Conservation (phyloP, 164 flowering plant genomes). For the Tetrastigma voinierianum region DNA sequence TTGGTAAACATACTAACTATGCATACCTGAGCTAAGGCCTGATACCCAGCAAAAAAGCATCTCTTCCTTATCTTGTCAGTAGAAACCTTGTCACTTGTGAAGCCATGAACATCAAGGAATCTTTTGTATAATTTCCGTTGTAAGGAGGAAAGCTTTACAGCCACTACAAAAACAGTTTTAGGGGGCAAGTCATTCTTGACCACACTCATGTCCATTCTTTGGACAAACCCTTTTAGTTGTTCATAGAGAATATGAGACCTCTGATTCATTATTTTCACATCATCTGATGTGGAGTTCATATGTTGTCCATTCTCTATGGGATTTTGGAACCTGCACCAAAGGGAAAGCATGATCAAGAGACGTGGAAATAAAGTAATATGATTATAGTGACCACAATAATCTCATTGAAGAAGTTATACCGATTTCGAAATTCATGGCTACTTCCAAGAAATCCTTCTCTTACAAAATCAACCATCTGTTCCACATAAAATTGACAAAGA, state of each 20-base stretch:
- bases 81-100: constrained; percentile 54
- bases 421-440: constrained; percentile 93
- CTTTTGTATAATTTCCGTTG: constrained; percentile 83
- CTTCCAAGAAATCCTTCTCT: constrained; percentile 99
- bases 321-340: constrained; percentile 81
- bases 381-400: not conserved
- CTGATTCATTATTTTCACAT: constrained; percentile 96
- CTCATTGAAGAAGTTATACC: constrained; percentile 43
- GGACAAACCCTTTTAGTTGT: constrained; percentile 96
- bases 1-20: not conserved
- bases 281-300: constrained; percentile 80
- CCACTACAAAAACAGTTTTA: constrained; percentile 88
- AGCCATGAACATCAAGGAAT: constrained; percentile 89
- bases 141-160: constrained; percentile 87
- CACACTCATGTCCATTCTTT: constrained; percentile 94
- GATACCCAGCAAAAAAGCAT: constrained; percentile 89
- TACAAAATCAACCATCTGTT: constrained; percentile 99
- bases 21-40: constrained; percentile 90
- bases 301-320: constrained; percentile 98
- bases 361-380: not conserved
- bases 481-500: constrained; percentile 13
- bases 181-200: constrained; percentile 95
- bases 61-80: constrained; percentile 61
- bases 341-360: constrained; percentile 10
- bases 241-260: constrained; percentile 96